Evolutionary conservation across 2,329 filamentous ascomycete species (phyloP), one percentile per base, ranked within the genome.

Genomic region (Fusarium guadeloupense): DNA sequence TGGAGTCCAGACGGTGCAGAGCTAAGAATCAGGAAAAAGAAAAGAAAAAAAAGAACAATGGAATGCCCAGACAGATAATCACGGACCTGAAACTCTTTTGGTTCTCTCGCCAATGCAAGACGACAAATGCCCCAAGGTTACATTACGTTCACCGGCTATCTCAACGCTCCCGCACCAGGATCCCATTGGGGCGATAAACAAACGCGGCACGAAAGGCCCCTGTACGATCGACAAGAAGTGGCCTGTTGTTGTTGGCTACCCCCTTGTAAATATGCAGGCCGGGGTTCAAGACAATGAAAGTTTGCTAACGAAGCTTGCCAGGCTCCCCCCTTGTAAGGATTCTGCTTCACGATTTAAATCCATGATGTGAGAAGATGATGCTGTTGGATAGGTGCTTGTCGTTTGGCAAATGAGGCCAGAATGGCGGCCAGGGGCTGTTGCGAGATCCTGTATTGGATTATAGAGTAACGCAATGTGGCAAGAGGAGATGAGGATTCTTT

Each of bases 1-100:
- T n/a, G n/a, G n/a, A n/a, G n/a, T n/a, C n/a, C n/a, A 4, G 16
- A 17, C 16, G 8, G 16, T 13, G 10, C 9, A 19, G 19, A 17
- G 17, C 16, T 12, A 34, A 34, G 16, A 34, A 12, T 13, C 9
- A 34, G 30, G 19, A 34, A 47, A 33, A 26, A n/a, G 12, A 25
- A 28, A 10, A 33, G 20, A 40, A 16, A 33, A 37, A 53, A 42
- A 26, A 28, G 26, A 28, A 14, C 10, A 6, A n/a, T 26, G 25
- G 25, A 26, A 26, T 10, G 12, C 13, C 23, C 9, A 25, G 23
- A 5, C 23, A 25, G 5, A 9, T 9, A 14, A 30, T 5, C 6
- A 30, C 44, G 25, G 14, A 41, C 40, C 52, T 58, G 49, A 54
- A 54, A 58, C 37, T n/a, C 16, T 25, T 44, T 17, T 9, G 30